A percentile compares a stretch with the other conserved stretches of the same genome.
Conservation (phyloP, 257 asterid species). For the Solanum paucissectum region DNA sequence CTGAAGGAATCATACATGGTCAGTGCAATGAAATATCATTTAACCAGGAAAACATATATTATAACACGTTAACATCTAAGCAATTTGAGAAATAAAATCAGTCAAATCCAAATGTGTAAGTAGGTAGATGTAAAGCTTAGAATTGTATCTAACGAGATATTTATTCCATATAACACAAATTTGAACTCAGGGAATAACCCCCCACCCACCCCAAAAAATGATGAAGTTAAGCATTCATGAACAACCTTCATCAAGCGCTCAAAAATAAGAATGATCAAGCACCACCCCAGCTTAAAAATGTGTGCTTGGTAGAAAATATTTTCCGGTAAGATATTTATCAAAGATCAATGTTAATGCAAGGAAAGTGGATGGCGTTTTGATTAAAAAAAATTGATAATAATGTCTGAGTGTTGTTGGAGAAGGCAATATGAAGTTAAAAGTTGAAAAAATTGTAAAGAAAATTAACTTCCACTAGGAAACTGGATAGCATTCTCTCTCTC, state of each 20-base stretch:
- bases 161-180: neutral
- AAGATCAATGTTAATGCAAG: neutral
- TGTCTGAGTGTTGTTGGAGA: neutral
- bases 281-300: neutral
- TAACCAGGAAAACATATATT: neutral
- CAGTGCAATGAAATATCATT: neutral
- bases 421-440: neutral
- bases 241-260: neutral
- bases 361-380: neutral
- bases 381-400: neutral
- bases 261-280: neutral
- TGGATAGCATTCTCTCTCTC: neutral
- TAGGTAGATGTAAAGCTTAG: neutral
- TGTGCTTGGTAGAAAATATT: neutral
- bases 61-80: neutral
- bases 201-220: neutral
- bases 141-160: neutral
- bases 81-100: neutral
- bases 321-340: neutral
- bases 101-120: neutral
- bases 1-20: constrained; percentile 8
- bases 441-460: neutral
- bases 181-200: neutral
- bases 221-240: neutral
- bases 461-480: neutral